These are phyloP conservation scores for Melampsora occidentalis DNA, from an alignment of 1,284 basidiomycete genomes.

Conservation along the genomic window DNA sequence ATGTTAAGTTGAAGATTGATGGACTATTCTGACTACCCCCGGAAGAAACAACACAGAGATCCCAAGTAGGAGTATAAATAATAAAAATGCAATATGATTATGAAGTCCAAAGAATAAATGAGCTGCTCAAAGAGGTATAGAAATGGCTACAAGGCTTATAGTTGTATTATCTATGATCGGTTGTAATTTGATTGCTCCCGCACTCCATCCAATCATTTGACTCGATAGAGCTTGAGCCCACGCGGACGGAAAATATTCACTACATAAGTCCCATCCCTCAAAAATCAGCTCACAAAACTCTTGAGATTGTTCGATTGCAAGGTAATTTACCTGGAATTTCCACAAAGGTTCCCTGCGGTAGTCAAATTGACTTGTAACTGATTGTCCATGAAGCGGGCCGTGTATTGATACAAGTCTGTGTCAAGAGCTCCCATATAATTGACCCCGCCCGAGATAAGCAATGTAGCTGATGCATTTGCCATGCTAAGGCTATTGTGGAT, in stretches of 20 bases:
- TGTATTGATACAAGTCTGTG: neutral
- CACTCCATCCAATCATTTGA: neutral
- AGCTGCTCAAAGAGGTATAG: neutral
- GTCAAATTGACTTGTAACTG: slow-evolving; percentile 10
- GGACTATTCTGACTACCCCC: neutral
- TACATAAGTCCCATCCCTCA: no score
- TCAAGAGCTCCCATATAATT: neutral
- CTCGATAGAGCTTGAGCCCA: slow-evolving; percentile 1
- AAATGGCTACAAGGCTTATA: neutral
- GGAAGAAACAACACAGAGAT: neutral
- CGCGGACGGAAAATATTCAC: neutral
- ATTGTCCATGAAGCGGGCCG: neutral
- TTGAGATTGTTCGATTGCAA: no score
- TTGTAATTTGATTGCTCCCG: neutral
- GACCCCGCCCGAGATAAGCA: neutral
- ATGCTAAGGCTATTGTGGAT: neutral
- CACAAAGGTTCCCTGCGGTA: neutral
- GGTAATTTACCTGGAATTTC: neutral
- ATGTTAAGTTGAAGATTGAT: no score
- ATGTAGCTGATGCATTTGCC: neutral
- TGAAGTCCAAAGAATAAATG: neutral
- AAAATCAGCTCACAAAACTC: no score
- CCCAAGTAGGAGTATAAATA: neutral
- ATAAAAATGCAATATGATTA: neutral
- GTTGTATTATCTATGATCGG: neutral